Conservation (phyloP, 306 rosid species). For the Cotoneaster glaucophyllus region DNA sequence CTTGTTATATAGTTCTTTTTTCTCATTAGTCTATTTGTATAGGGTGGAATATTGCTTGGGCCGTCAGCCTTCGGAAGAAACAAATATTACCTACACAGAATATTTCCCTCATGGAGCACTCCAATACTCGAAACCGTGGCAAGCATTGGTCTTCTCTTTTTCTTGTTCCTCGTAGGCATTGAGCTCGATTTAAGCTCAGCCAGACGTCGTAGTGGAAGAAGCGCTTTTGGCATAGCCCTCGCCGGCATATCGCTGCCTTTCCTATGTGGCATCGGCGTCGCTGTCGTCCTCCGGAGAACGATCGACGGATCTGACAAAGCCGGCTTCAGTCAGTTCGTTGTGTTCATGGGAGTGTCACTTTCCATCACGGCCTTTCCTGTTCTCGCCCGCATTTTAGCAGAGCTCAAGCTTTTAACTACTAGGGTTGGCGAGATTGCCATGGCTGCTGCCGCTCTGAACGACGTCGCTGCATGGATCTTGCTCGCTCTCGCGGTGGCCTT, state of each 20-base stretch:
- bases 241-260: slow-evolving; percentile 72
- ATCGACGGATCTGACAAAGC: slow-evolving; percentile 53
- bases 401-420: slow-evolving; percentile 76
- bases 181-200: slow-evolving; percentile 64
- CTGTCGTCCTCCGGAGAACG: slow-evolving; percentile 53
- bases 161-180: slow-evolving; percentile 65
- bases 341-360: slow-evolving; percentile 81
- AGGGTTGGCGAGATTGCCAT: slow-evolving; percentile 67
- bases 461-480: slow-evolving; percentile 81
- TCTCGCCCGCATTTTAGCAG: slow-evolving; percentile 80
- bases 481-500: slow-evolving; percentile 75
- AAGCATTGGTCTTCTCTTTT: slow-evolving; percentile 70
- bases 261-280: slow-evolving; percentile 58
- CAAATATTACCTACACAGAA: slow-evolving; percentile 30
- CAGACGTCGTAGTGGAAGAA: slow-evolving; percentile 47
- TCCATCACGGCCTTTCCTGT: slow-evolving; percentile 93
- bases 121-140: slow-evolving; percentile 73
- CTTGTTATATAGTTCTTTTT: background rate
- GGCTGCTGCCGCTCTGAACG: slow-evolving; percentile 92
- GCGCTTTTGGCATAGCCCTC: slow-evolving; percentile 55
- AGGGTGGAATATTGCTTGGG: slow-evolving; percentile 85
- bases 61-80: slow-evolving; percentile 72
- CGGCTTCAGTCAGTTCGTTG: slow-evolving; percentile 53
- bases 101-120: slow-evolving; percentile 66
- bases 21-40: background rate